phyloP scores from a whole-genome alignment of 139 green algal species.

The Asterochloris sp. region DNA sequence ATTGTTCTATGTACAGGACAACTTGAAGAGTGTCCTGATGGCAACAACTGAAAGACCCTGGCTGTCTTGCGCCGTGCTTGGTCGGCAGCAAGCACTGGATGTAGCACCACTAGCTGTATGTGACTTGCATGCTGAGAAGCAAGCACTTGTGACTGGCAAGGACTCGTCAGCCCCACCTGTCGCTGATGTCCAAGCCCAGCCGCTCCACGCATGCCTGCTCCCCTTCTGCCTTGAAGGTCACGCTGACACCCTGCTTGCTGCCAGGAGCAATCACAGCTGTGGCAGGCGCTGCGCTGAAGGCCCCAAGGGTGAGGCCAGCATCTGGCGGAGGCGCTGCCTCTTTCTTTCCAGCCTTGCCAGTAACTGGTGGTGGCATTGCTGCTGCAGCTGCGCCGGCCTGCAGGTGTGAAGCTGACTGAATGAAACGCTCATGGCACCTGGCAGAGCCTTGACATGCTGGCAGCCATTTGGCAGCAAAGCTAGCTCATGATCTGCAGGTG shows the following conservation, averaged over 20 bases:
- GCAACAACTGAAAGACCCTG: too few relatives aligned
- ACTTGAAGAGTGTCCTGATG: too few relatives aligned
- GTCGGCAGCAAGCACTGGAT: too few relatives aligned
- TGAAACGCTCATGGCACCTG: not conserved
- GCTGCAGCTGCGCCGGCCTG: not conserved
- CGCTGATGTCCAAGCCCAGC: slow-evolving; percentile 53
- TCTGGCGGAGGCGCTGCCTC: not conserved
- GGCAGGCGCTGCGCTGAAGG: slow-evolving; percentile 53
- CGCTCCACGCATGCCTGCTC: slow-evolving; percentile 31
- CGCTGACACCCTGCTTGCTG: slow-evolving; percentile 39
- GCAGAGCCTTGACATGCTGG: not conserved
- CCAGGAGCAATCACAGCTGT: slow-evolving; percentile 47
- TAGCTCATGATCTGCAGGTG: not conserved
- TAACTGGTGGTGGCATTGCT: not conserved
- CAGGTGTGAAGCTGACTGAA: not conserved
- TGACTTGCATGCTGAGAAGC: too few relatives aligned
- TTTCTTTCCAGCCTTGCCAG: slow-evolving; percentile 6
- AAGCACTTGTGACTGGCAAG: not conserved
- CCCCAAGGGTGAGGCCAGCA: slow-evolving; percentile 19
- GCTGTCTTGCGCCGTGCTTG: too few relatives aligned
- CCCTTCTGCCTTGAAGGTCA: slow-evolving; percentile 61
- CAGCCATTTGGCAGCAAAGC: not conserved
- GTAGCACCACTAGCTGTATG: too few relatives aligned
- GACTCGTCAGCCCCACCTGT: slow-evolving; percentile 22
- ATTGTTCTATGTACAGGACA: too few relatives aligned